phyloP scores from a whole-genome alignment of 345 rosid genomes.

The Dipteronia sinensis region DNA sequence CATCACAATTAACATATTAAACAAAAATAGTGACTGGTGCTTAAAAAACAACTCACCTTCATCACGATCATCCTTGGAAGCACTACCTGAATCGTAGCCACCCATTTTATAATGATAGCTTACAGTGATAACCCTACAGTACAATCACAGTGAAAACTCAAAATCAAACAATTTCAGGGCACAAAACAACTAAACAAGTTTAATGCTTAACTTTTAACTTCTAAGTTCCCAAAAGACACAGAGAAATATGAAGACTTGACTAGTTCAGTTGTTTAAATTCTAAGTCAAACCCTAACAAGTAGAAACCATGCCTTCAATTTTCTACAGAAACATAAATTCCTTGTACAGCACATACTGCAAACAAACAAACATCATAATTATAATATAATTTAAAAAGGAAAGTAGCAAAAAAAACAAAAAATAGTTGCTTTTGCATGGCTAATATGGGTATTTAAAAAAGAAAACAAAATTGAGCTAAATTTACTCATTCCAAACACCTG shows the following conservation, averaged over 20 bases:
- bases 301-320: neutral
- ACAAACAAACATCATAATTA: neutral
- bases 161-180: neutral
- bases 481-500: too few relatives aligned
- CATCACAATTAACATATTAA: neutral
- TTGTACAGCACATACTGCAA: neutral
- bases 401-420: too few relatives aligned
- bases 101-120: constrained; percentile 28
- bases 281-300: neutral
- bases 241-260: neutral
- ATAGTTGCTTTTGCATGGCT: too few relatives aligned
- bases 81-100: constrained; percentile 35
- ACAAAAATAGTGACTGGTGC: neutral
- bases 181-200: neutral
- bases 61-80: constrained; percentile 39
- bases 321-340: constrained; percentile 9
- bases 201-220: neutral
- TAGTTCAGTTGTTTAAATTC: neutral
- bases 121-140: neutral
- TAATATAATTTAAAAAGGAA: too few relatives aligned
- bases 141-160: neutral
- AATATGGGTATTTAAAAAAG: too few relatives aligned
- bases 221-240: neutral
- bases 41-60: constrained; percentile 34
- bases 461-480: too few relatives aligned